Base-by-base conservation (phyloP, 805 yeast genomes). In the Saturnispora serradocipensis region DNA sequence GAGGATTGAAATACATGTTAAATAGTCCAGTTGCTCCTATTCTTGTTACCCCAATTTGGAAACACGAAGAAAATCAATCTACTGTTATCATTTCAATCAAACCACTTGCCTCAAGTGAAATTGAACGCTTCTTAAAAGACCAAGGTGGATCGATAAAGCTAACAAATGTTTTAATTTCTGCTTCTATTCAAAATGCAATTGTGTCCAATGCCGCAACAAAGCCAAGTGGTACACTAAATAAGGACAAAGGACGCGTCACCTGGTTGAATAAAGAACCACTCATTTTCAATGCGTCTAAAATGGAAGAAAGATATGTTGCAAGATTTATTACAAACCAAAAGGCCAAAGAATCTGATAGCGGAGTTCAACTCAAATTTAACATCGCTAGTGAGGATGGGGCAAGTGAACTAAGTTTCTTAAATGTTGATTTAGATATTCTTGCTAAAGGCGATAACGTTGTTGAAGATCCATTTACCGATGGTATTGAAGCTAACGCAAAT, bases 191-290 rank as follows among this genome's bases (percentile, higher is more conserved):
- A 16, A 85, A 83, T 36, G 83, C 86, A 10, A 75, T 79, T 16
- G 76, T 84, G 3, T 70, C 81, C 1, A 74, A 83, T 20, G 97
- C 97, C 0, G 81, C 89, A 55, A 85, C 96, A 3, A 88, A 86
- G 64, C 99, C 99, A 5, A 82, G 86, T 51, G 98, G 97, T 52
- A 80, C 95, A 1, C 91, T 89, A 73, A 88, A 84, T 67, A 84
- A 80, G 61, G 97, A 89, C 49, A 82, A 81, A 62, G 84, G 81
- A 58, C 79, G 97, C 67, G 83, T 93, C 53, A 84, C 93, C 0
- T 90, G 97, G 97, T 79, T 85, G 63, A 80, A 81, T 58, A 50
- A 60, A 28, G 56, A 67, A 9, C 74, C 79, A 3, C 56, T 78
- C 36, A 59, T 56, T 5, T 71, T 78, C 53, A 59, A 65, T 25